phyloP scores from a whole-genome alignment of 2,329 filamentous ascomycete genomes.

The Neurospora crassa region DNA sequence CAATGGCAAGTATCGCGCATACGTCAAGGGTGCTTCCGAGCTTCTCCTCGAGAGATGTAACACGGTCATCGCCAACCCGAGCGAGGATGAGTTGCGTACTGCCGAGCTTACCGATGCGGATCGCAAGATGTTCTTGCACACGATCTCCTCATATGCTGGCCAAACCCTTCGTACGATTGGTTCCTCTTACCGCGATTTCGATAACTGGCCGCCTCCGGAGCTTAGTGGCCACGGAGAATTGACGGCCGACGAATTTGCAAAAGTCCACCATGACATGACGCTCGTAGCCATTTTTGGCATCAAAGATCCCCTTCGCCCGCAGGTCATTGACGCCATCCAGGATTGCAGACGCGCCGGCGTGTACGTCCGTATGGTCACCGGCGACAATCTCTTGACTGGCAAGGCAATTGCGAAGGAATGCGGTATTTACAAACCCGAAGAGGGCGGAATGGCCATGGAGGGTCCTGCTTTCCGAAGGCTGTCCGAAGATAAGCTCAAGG shows the following conservation, averaged over 20 bases:
- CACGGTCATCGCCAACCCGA: constrained; percentile 34
- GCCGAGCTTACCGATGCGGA: constrained; percentile 46
- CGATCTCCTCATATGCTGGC: constrained; percentile 53
- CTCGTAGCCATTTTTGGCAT: constrained; percentile 67
- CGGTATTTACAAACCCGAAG: constrained; percentile 48
- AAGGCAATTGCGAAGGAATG: constrained; percentile 66
- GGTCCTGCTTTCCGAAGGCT: constrained; percentile 57
- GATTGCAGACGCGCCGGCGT: constrained; percentile 61
- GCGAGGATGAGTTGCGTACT: constrained; percentile 38
- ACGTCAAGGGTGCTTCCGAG: constrained; percentile 50
- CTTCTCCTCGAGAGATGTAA: constrained; percentile 39
- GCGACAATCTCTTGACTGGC: constrained; percentile 63
- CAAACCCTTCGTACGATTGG: constrained; percentile 67
- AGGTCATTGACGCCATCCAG: constrained; percentile 57
- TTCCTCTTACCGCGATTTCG: constrained; percentile 63
- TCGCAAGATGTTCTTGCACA: constrained; percentile 39
- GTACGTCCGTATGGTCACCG: constrained; percentile 59
- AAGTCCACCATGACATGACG: constrained; percentile 62
- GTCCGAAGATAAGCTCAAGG: constrained; percentile 47
- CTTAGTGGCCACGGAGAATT: constrained; percentile 41
- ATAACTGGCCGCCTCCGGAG: constrained; percentile 26
- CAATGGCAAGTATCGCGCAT: constrained; percentile 36
- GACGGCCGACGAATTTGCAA: constrained; percentile 33
- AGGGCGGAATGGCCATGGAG: constrained; percentile 55
- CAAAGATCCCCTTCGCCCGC: constrained; percentile 61